Conservation (phyloP, 2,329 filamentous ascomycete species). For the Pyrenophora graminea region DNA sequence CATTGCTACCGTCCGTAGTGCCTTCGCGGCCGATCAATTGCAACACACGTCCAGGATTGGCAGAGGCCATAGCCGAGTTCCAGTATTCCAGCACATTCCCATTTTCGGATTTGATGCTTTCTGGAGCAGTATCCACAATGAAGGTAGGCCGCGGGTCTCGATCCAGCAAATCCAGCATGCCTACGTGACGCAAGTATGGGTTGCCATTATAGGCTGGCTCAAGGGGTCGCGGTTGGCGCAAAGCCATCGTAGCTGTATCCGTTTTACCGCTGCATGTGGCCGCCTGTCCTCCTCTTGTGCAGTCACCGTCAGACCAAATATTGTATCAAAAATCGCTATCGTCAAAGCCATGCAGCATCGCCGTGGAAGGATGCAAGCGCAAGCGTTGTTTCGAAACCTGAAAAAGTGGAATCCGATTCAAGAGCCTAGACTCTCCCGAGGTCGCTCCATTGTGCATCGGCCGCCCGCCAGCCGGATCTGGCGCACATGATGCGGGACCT, state of each 20-base stretch:
- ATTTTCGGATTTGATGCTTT: background rate
- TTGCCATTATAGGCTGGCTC: slow-evolving; percentile 5
- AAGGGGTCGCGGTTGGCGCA: slow-evolving; percentile 4
- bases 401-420: slow-evolving; percentile 5
- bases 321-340: background rate
- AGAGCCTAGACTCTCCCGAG: slow-evolving; percentile 1
- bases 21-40: slow-evolving; percentile 10
- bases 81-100: slow-evolving; percentile 17
- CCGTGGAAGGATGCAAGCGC: background rate
- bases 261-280: slow-evolving; percentile 3
- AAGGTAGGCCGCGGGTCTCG: slow-evolving; percentile 28
- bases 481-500: background rate
- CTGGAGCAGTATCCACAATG: slow-evolving; percentile 14
- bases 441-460: slow-evolving; percentile 4
- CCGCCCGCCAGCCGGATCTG: slow-evolving; percentile 2
- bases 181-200: slow-evolving; percentile 15
- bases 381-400: background rate
- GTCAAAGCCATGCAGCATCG: slow-evolving; percentile 3
- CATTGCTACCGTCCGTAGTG: background rate
- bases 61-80: slow-evolving; percentile 26
- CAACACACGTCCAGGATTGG: slow-evolving; percentile 14
- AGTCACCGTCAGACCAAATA: background rate
- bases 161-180: slow-evolving; percentile 28
- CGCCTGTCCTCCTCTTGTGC: slow-evolving; percentile 4
- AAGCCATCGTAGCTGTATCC: background rate